Percentiles rank a stretch among this genome's conserved stretches.
Conservation (phyloP, 1,139 yeast species). For the Suzukiozyma palmioleophila region DNA sequence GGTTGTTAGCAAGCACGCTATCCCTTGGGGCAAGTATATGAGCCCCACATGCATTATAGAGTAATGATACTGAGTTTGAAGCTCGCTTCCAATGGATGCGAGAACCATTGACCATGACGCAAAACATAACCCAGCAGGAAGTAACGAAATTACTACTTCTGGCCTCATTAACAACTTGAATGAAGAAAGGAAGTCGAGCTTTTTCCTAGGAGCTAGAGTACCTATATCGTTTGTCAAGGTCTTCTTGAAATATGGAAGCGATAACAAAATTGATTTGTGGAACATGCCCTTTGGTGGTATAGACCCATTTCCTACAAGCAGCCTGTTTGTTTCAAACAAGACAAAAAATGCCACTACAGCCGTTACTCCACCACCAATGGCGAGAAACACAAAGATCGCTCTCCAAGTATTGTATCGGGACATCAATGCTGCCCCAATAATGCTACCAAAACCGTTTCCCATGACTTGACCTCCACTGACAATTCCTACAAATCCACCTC, state of each 20-base stretch:
- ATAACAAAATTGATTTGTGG: slow-evolving; percentile 21
- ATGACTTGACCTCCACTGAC: slow-evolving; percentile 32
- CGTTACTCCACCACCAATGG: slow-evolving; percentile 34
- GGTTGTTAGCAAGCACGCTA: slow-evolving; percentile 27
- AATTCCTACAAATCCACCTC: slow-evolving; percentile 39
- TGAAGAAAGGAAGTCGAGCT: slow-evolving; percentile 25
- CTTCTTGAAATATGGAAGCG: slow-evolving; percentile 19
- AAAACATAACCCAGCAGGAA: slow-evolving; percentile 33
- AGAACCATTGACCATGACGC: slow-evolving; percentile 36
- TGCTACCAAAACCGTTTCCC: slow-evolving; percentile 39
- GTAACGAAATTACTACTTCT: slow-evolving; percentile 20
- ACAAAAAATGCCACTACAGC: slow-evolving; percentile 18
- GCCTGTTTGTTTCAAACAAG: slow-evolving; percentile 35
- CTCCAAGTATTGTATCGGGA: slow-evolving; percentile 30
- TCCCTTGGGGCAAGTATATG: slow-evolving; percentile 37
- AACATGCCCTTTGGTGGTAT: slow-evolving; percentile 19
- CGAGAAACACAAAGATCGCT: slow-evolving; percentile 33
- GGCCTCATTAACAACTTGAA: slow-evolving; percentile 23
- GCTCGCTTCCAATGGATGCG: slow-evolving; percentile 27
- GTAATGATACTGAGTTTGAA: slow-evolving; percentile 30
- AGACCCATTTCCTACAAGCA: slow-evolving; percentile 38
- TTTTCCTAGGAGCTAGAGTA: slow-evolving; percentile 19
- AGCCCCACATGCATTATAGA: slow-evolving; percentile 33
- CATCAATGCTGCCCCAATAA: slow-evolving; percentile 35
- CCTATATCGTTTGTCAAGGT: slow-evolving; percentile 23